Conservation (phyloP, 1,284 basidiomycete species). For the Xerocomus minutiporus region DNA sequence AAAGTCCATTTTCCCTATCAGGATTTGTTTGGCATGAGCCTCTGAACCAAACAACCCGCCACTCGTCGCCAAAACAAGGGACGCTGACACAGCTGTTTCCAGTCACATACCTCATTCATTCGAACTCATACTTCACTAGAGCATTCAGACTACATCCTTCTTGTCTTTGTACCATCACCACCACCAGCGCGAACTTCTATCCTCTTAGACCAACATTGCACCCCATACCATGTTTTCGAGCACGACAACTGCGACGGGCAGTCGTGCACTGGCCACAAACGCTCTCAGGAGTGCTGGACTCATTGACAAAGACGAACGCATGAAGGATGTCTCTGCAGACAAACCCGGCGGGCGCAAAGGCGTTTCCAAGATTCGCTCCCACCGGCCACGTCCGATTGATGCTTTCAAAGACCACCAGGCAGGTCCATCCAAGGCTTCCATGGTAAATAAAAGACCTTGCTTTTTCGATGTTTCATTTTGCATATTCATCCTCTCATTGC, state of each 20-base stretch:
- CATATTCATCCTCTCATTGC: slow-evolving; percentile 27
- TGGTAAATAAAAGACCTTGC: slow-evolving; percentile 57
- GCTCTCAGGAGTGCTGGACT: slow-evolving; percentile 66
- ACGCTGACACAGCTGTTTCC: slow-evolving; percentile 23
- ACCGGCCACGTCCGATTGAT: slow-evolving; percentile 57
- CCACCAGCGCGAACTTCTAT: background rate
- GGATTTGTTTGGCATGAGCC: slow-evolving; percentile 26
- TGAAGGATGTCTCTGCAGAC: slow-evolving; percentile 59
- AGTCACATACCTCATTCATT: slow-evolving; percentile 16
- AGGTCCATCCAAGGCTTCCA: slow-evolving; percentile 44
- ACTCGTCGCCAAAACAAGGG: slow-evolving; percentile 19
- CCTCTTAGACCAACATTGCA: background rate
- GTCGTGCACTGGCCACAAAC: slow-evolving; percentile 51
- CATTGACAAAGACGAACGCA: slow-evolving; percentile 65
- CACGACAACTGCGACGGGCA: slow-evolving; percentile 47
- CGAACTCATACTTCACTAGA: slow-evolving; percentile 20
- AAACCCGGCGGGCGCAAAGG: slow-evolving; percentile 67
- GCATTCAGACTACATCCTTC: slow-evolving; percentile 20
- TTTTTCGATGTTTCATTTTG: slow-evolving; percentile 26
- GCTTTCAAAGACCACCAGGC: slow-evolving; percentile 49
- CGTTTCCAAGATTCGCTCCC: slow-evolving; percentile 52
- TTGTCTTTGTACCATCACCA: slow-evolving; percentile 14
- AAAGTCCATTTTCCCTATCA: background rate
- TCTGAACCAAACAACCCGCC: slow-evolving; percentile 24
- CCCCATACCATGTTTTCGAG: slow-evolving; percentile 46